Conservation (phyloP, 768 basidiomycete species). For the Leucocoprinus leucothites region DNA sequence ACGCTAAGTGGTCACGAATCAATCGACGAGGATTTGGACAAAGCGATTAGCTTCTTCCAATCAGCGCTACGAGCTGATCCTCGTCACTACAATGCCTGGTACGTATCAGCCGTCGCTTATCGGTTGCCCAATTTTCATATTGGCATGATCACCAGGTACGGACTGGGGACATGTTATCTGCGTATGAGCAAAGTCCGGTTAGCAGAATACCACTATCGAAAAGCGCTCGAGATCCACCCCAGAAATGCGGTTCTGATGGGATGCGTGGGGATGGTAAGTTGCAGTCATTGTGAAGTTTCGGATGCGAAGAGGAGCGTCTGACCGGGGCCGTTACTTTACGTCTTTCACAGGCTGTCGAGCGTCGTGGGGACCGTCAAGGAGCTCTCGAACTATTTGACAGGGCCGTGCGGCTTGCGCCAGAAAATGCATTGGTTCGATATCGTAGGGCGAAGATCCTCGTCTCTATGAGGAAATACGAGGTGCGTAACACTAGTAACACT, state of each 20-base stretch:
- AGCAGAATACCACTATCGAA: constrained; percentile 96
- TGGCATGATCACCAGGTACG: constrained; percentile 68
- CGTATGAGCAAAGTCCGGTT: constrained; percentile 89
- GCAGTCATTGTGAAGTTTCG: constrained; percentile 17
- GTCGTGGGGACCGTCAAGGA: constrained; percentile 70
- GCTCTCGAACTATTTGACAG: constrained; percentile 81
- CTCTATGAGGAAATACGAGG: constrained; percentile 78
- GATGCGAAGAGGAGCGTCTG: constrained; percentile 18
- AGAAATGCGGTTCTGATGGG: constrained; percentile 93
- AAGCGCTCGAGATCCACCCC: constrained; percentile 89
- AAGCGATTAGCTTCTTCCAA: constrained; percentile 89
- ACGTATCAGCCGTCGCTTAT: constrained; percentile 28
- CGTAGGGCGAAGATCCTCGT: constrained; percentile 90
- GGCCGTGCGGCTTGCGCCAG: constrained; percentile 75
- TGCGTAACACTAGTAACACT: constrained; percentile 39
- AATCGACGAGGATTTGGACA: constrained; percentile 92
- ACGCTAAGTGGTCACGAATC: constrained; percentile 97
- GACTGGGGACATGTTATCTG: constrained; percentile 95
- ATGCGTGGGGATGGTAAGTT: constrained; percentile 92
- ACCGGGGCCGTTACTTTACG: constrained; percentile 22
- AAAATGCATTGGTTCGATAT: constrained; percentile 93
- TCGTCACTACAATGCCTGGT: constrained; percentile 99
- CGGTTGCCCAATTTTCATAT: constrained; percentile 9
- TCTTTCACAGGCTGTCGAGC: constrained; percentile 75
- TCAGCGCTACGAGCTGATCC: constrained; percentile 87